Conservation (phyloP, 768 basidiomycete genomes). For the Hericium alpestre region DNA sequence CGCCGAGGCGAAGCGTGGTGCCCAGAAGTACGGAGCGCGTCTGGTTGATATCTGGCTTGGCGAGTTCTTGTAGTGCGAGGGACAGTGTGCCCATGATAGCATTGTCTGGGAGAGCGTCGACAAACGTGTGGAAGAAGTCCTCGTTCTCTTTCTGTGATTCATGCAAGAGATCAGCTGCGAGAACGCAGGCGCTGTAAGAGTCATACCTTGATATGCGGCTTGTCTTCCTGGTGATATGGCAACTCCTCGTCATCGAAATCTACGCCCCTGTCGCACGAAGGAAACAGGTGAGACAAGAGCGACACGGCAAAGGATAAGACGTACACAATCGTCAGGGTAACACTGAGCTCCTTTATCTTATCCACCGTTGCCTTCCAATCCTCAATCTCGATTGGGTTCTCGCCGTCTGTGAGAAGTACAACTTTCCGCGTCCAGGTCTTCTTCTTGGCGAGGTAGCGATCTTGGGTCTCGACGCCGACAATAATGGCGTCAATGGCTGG, state of each 20-base stretch:
- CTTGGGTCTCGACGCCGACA: constrained; percentile 76
- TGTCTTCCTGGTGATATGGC: constrained; percentile 54
- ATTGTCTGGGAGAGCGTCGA: constrained; percentile 32
- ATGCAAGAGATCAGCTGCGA: too few relatives aligned
- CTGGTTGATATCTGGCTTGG: constrained; percentile 51
- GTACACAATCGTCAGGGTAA: constrained; percentile 66
- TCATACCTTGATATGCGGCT: constrained; percentile 62
- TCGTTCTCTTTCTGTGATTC: constrained; percentile 58
- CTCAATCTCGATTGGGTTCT: constrained; percentile 59
- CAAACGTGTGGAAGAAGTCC: constrained; percentile 48
- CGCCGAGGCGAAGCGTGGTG: constrained; percentile 72
- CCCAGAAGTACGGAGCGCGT: constrained; percentile 56
- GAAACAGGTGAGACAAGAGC: background rate
- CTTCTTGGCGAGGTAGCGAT: constrained; percentile 54
- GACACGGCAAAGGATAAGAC: constrained; percentile 13
- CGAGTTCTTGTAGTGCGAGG: constrained; percentile 50
- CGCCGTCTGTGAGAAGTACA: constrained; percentile 77
- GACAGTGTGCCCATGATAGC: constrained; percentile 49
- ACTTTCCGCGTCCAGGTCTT: constrained; percentile 81
- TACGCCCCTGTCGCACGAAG: constrained; percentile 50
- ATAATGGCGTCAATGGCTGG: constrained; percentile 80
- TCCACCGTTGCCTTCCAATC: constrained; percentile 62
- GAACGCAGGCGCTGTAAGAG: background rate
- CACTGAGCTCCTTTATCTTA: constrained; percentile 50
- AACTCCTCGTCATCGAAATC: constrained; percentile 76